Base-by-base conservation (phyloP, 345 rosid genomes). In the Salix arbutifolia region DNA sequence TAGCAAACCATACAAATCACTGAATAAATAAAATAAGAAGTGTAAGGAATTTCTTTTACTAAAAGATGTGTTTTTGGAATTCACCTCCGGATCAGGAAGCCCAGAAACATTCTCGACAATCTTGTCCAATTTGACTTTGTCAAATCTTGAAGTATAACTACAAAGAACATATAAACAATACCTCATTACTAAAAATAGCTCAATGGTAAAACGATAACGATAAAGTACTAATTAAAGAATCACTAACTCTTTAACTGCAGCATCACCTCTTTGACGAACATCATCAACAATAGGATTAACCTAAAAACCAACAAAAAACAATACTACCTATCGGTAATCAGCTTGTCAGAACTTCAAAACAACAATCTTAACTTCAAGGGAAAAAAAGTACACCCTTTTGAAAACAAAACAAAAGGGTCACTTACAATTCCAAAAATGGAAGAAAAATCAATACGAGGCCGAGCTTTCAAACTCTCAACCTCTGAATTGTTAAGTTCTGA, bases 281-380 rank as follows among this genome's bases (percentile, higher is more conserved):
- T 87, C 97, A 71, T 93, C 96, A 64, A 95, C 86, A 56, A 95
- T 95, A 1, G 98, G 99, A 26, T 82, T 87, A 28, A 92, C 91
- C 97, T 89, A 69, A 77, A 65, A 28, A 35, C 11, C 18, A 12
- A 35, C 23, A 26, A 26, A 11, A 46, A 46, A 13, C 48, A 44
- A 44, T 44, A 14, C 50, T 11, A 3, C 50, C 50, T 44, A 44
- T 44, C 17, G 3, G 50, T 14, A 44, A 12, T 46, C 13, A 46
- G 17, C 5, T 46, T 46, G 4, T 13, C 50, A 46, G 17, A 14
- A 46, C 50, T 13, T 46, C 50, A 13, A 46, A 12, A 46, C 18
- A 46, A 46, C 50, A 46, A 46, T 12, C 50, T 12, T 46, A 46
- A 60, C 1, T 37, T 14, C 14, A 26, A 28, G 44, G 25, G 12